Conservation (phyloP, 257 asterid genomes). For the Solanum piurae region DNA sequence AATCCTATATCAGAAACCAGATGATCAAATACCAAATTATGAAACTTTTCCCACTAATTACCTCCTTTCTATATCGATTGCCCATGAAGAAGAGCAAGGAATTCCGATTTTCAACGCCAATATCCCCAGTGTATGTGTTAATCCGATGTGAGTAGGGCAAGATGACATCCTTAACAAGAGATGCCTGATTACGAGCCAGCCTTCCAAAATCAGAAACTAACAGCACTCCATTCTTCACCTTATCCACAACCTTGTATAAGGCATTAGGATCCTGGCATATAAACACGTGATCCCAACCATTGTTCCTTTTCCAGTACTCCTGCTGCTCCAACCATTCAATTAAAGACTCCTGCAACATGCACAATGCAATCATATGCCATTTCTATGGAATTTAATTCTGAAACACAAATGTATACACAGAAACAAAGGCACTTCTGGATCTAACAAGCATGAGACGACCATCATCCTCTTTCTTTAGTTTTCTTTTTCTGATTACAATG, state of each 20-base stretch:
- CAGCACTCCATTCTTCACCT: slow-evolving; percentile 80
- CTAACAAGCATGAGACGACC: neutral
- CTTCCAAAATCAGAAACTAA: slow-evolving; percentile 98
- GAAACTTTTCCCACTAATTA: slow-evolving; percentile 3
- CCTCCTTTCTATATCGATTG: slow-evolving; percentile 92
- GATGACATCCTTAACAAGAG: slow-evolving; percentile 87
- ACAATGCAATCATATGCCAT: neutral
- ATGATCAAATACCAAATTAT: neutral
- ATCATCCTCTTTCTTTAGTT: neutral
- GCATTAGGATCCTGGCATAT: slow-evolving; percentile 99
- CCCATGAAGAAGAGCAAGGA: slow-evolving; percentile 95
- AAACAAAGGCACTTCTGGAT: neutral
- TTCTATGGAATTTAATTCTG: neutral
- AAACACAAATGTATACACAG: neutral
- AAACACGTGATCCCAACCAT: slow-evolving; percentile 94
- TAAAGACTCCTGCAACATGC: slow-evolving; percentile 62
- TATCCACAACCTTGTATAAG: slow-evolving; percentile 67
- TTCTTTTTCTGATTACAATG: neutral
- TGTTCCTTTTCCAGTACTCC: slow-evolving; percentile 79
- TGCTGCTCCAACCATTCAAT: slow-evolving; percentile 87
- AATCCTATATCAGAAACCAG: neutral
- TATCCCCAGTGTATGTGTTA: slow-evolving; percentile 67
- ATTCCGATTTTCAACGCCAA: slow-evolving; percentile 63
- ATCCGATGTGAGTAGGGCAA: slow-evolving; percentile 88
- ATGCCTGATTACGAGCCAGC: slow-evolving; percentile 68